Evolutionary conservation across 2,329 filamentous ascomycete genomes (phyloP).

Genomic region (Scedosporium dehoogii): DNA sequence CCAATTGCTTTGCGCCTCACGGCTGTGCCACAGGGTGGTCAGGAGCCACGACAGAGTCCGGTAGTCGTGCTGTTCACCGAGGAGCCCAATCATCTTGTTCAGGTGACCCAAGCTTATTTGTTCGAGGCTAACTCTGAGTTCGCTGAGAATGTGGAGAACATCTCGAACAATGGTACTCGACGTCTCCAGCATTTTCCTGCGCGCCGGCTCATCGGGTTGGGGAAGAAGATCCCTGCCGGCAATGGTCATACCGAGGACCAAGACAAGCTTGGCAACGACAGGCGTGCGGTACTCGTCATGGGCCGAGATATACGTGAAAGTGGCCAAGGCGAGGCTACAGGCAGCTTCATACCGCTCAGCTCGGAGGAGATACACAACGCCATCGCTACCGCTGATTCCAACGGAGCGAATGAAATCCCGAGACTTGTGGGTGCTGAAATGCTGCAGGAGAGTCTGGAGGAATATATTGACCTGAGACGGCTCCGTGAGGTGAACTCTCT

Average conservation of each 20-base stretch:
- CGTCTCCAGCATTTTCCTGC: slow-evolving; percentile 27
- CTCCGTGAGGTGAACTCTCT: slow-evolving; percentile 18
- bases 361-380: slow-evolving; percentile 18
- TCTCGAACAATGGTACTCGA: slow-evolving; percentile 29
- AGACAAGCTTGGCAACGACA: slow-evolving; percentile 22
- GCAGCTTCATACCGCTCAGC: slow-evolving; percentile 20
- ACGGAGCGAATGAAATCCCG: slow-evolving; percentile 24
- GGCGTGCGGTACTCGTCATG: slow-evolving; percentile 19
- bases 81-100: slow-evolving; percentile 28
- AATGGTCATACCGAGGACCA: slow-evolving; percentile 21
- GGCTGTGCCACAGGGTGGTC: slow-evolving; percentile 21
- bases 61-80: slow-evolving; percentile 35
- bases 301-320: slow-evolving; percentile 22
- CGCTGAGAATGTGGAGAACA: slow-evolving; percentile 26
- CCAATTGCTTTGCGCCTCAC: slow-evolving; percentile 13
- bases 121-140: slow-evolving; percentile 30
- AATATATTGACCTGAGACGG: slow-evolving; percentile 20
- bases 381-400: slow-evolving; percentile 22
- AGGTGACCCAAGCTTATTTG: slow-evolving; percentile 28
- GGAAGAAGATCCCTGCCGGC: slow-evolving; percentile 24
- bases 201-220: slow-evolving; percentile 21
- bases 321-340: slow-evolving; percentile 20
- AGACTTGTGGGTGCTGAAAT: slow-evolving; percentile 24
- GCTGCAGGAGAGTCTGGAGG: slow-evolving; percentile 19
- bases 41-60: slow-evolving; percentile 26